Percentiles rank a stretch among this genome's conserved stretches.
phyloP scores from a whole-genome alignment of 2,329 filamentous ascomycete genomes.

The Pseudogymnoascus sp. region DNA sequence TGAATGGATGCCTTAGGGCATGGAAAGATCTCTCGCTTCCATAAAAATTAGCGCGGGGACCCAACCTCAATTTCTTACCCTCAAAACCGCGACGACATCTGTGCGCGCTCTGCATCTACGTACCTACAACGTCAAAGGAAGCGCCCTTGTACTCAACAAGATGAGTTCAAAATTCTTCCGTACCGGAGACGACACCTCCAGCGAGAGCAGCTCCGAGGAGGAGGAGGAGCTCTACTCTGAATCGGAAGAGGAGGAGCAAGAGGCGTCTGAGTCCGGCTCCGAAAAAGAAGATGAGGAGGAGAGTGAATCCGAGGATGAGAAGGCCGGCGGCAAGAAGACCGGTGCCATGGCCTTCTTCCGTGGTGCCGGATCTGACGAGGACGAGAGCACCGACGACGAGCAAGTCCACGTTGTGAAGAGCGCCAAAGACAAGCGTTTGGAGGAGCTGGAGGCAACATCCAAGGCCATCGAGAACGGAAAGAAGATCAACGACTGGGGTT shows the following conservation, averaged over 20 bases:
- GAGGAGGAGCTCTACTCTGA: slow-evolving; percentile 91
- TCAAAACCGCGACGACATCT: slow-evolving; percentile 8
- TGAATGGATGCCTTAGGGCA: slow-evolving; percentile 9
- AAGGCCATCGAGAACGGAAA: slow-evolving; percentile 90
- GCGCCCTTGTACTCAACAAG: slow-evolving; percentile 8
- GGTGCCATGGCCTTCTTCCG: slow-evolving; percentile 81
- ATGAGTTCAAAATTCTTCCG: slow-evolving; percentile 10
- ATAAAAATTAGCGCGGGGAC: slow-evolving; percentile 10
- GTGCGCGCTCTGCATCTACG: slow-evolving; percentile 7
- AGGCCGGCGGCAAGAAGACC: slow-evolving; percentile 51
- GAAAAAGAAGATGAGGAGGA: slow-evolving; percentile 46
- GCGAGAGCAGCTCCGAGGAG: slow-evolving; percentile 84
- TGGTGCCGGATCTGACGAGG: slow-evolving; percentile 62
- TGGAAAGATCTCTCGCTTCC: slow-evolving; percentile 9
- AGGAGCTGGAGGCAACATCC: slow-evolving; percentile 86
- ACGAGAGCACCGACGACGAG: slow-evolving; percentile 79
- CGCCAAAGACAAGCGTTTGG: slow-evolving; percentile 93
- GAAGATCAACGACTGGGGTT: slow-evolving; percentile 96
- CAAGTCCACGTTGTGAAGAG: slow-evolving; percentile 84
- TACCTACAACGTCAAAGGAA: slow-evolving; percentile 9
- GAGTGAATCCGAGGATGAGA: slow-evolving; percentile 51
- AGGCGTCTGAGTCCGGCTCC: slow-evolving; percentile 33
- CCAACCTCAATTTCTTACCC: slow-evolving; percentile 8
- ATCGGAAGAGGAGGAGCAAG: slow-evolving; percentile 56
- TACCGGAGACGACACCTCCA: slow-evolving; percentile 65